Percentiles rank a stretch among this genome's conserved stretches.
Conservation (phyloP, 2,329 filamentous ascomycete genomes). For the Didymella segeticola region DNA sequence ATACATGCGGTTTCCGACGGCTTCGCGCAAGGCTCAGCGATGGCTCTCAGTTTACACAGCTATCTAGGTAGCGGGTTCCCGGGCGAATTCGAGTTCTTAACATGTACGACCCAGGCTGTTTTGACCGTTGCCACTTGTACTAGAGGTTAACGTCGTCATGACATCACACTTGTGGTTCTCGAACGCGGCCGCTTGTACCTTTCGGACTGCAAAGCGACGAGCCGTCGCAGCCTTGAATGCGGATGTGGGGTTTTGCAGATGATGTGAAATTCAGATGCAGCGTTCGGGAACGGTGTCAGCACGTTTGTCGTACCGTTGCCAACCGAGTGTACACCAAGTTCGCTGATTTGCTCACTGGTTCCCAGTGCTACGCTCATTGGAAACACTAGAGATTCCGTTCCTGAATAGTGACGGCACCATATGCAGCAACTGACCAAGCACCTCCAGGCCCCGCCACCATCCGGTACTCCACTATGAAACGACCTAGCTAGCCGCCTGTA, state of each 20-base stretch:
- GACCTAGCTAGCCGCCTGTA: conserved; percentile 25
- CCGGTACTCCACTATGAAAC: conserved; percentile 25
- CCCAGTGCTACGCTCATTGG: conserved; percentile 12
- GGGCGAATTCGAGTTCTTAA: background rate
- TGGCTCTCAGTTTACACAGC: background rate
- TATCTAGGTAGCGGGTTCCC: conserved; percentile 1
- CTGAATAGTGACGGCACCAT: conserved; percentile 26
- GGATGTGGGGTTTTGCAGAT: conserved; percentile 1
- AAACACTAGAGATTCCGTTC: conserved; percentile 25
- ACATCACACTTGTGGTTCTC: conserved; percentile 11
- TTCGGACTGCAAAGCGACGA: background rate
- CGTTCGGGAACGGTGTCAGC: conserved; percentile 20
- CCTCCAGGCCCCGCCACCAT: conserved; percentile 25
- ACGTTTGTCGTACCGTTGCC: conserved; percentile 28
- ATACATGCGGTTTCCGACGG: background rate
- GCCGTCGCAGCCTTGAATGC: background rate
- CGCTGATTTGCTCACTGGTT: conserved; percentile 37
- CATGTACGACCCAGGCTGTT: conserved; percentile 7
- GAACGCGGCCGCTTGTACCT: conserved; percentile 5
- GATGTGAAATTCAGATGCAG: conserved; percentile 2
- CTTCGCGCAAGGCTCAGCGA: background rate
- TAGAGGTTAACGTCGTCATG: conserved; percentile 13
- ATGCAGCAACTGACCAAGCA: conserved; percentile 21
- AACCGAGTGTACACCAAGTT: conserved; percentile 26
- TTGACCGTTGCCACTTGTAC: conserved; percentile 11